Percentiles rank a stretch among this genome's conserved stretches.
These are phyloP conservation scores for Alternaria gansuensis DNA, from an alignment of 2,329 filamentous ascomycete genomes.

Conservation along the genomic window DNA sequence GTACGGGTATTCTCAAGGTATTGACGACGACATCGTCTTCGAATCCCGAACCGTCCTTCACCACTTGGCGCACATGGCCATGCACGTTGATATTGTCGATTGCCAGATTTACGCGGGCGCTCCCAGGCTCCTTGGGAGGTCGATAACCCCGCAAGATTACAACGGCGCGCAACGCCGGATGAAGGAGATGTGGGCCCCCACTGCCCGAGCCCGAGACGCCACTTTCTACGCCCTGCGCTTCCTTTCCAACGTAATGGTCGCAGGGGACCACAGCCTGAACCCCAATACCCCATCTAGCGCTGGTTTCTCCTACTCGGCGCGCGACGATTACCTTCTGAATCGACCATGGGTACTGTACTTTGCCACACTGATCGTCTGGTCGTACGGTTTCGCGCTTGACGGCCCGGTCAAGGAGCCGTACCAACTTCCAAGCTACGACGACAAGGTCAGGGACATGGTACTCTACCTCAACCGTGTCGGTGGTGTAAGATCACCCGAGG, in stretches of 20 bases:
- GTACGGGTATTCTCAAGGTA: constrained; percentile 43
- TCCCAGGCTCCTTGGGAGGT: constrained; percentile 81
- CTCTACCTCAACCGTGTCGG: constrained; percentile 78
- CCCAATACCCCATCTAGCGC: constrained; percentile 39
- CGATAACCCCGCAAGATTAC: constrained; percentile 83
- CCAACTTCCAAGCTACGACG: constrained; percentile 66
- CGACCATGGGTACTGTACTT: constrained; percentile 96
- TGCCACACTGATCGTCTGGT: constrained; percentile 91
- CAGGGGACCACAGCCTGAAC: constrained; percentile 58
- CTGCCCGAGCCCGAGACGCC: constrained; percentile 86
- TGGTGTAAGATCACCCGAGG: constrained; percentile 76
- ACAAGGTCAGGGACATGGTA: constrained; percentile 80
- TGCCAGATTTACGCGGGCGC: constrained; percentile 95
- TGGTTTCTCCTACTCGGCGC: constrained; percentile 72
- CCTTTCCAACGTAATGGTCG: constrained; percentile 81
- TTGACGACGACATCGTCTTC: constrained; percentile 75
- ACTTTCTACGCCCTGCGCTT: constrained; percentile 93
- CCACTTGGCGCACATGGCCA: constrained; percentile 95
- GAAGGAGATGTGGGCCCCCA: constrained; percentile 88
- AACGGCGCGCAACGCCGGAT: constrained; percentile 81
- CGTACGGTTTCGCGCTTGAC: constrained; percentile 89
- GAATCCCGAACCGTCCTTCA: constrained; percentile 90
- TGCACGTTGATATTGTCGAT: constrained; percentile 97
- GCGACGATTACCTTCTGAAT: constrained; percentile 89
- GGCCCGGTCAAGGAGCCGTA: constrained; percentile 70